Conservation (phyloP, 2,329 filamentous ascomycete genomes). For the Botrytis cinerea region DNA sequence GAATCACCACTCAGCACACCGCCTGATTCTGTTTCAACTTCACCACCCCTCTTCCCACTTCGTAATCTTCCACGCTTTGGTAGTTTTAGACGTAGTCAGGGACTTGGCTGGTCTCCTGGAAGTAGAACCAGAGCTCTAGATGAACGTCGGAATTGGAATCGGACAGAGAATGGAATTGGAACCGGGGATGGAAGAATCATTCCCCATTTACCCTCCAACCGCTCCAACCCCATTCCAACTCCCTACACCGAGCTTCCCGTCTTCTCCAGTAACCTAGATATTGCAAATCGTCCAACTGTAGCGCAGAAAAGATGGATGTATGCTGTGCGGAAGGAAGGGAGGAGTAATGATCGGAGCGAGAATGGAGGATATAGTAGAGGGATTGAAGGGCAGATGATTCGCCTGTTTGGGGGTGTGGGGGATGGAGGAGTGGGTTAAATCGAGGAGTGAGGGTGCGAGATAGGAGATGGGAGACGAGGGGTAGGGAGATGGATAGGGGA, state of each 20-base stretch:
- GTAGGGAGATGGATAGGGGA: too few species aligned
- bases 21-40: not conserved
- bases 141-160: too few species aligned
- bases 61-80: not conserved
- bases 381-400: not conserved
- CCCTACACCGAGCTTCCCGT: not conserved
- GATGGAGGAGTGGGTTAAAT: not conserved
- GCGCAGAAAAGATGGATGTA: not conserved
- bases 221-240: not conserved
- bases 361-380: not conserved
- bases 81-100: accelerated
- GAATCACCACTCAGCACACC: not conserved
- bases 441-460: too few species aligned
- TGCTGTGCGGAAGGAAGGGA: too few species aligned
- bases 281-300: not conserved
- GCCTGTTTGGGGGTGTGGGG: not conserved
- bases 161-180: too few species aligned
- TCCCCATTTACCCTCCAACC: not conserved
- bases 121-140: not conserved
- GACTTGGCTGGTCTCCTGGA: not conserved
- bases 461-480: not conserved
- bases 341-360: not conserved
- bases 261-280: not conserved
- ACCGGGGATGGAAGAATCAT: not conserved
- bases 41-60: not conserved